Conservation (phyloP, 192 early-diverging fungal species). For the Coemansia sp. region DNA sequence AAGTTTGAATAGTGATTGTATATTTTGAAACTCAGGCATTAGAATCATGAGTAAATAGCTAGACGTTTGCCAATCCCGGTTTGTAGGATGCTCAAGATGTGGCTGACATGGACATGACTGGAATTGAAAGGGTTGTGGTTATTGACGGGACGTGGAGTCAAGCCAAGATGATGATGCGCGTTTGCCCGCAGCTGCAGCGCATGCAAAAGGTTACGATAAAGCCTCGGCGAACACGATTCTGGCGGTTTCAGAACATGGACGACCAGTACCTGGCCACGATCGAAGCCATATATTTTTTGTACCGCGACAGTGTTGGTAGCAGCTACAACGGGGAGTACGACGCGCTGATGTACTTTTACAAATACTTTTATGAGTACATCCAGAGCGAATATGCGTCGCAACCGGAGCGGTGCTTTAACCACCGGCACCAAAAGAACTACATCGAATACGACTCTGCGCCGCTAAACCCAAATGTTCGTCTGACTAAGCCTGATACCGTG, state of each 20-base stretch:
- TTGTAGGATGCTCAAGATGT: conserved; percentile 64
- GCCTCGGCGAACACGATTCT: conserved; percentile 81
- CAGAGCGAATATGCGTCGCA: conserved; percentile 73
- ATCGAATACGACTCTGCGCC: conserved; percentile 56
- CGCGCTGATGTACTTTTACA: conserved; percentile 88
- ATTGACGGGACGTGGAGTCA: conserved; percentile 98
- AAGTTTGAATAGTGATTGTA: conserved; percentile 6
- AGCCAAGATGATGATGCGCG: conserved; percentile 63
- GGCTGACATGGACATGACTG: conserved; percentile 60
- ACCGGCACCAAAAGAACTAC: conserved; percentile 58
- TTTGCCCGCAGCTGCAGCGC: conserved; percentile 46
- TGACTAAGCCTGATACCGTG: conserved; percentile 14
- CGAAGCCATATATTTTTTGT: conserved; percentile 94
- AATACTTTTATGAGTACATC: conserved; percentile 83
- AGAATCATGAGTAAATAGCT: too few species aligned
- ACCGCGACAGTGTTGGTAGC: conserved; percentile 69
- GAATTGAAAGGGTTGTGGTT: conserved; percentile 78
- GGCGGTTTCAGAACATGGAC: conserved; percentile 82
- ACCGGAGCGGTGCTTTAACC: conserved; percentile 60
- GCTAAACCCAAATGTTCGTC: conserved; percentile 15
- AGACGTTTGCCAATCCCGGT: too few species aligned
- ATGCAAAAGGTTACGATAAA: conserved; percentile 66
- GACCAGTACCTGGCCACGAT: conserved; percentile 85
- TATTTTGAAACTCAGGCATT: too few species aligned
- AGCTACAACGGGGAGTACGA: conserved; percentile 80